A percentile compares a stretch with the other conserved stretches of the same genome.
phyloP scores from a whole-genome alignment of 2,329 filamentous ascomycete genomes.

The Trichoderma afroharzianum region DNA sequence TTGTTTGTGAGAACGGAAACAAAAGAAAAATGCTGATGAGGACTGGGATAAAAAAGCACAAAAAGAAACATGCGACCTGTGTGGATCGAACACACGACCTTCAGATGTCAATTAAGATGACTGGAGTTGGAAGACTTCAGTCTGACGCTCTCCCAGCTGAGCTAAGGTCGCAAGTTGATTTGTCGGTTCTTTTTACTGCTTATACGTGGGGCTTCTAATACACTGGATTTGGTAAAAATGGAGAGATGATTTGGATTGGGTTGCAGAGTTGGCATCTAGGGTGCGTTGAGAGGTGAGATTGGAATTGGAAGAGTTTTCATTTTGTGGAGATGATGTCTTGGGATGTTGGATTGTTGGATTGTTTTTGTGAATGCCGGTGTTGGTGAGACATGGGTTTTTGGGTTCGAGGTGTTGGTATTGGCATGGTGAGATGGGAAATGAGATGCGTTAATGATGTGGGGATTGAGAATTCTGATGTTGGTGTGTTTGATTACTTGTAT shows the following conservation, averaged over 20 bases:
- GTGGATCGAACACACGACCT: constrained; percentile 18
- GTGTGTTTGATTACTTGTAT: neutral
- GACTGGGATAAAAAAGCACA: neutral
- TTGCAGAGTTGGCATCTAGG: neutral
- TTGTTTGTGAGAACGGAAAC: neutral
- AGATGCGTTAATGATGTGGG: neutral
- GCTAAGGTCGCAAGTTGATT: constrained; percentile 15
- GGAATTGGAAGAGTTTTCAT: neutral
- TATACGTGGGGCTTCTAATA: neutral
- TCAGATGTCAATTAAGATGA: constrained; percentile 7
- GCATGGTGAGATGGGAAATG: neutral
- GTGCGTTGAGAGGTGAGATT: neutral
- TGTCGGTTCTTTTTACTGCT: neutral
- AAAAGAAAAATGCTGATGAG: neutral
- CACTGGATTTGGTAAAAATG: too few species aligned
- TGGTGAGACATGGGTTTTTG: neutral
- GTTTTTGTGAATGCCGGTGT: neutral
- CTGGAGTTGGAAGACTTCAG: constrained; percentile 9
- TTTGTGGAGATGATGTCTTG: neutral
- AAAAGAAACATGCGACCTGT: constrained; percentile 14
- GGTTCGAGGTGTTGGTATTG: neutral
- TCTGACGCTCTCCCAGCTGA: constrained; percentile 18
- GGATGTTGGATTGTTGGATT: neutral
- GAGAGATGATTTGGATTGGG: neutral
- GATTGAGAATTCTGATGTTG: neutral